Percentiles rank a stretch among this genome's conserved stretches.
Conservation (phyloP, 768 basidiomycete species). For the Mycena sanguinolenta region DNA sequence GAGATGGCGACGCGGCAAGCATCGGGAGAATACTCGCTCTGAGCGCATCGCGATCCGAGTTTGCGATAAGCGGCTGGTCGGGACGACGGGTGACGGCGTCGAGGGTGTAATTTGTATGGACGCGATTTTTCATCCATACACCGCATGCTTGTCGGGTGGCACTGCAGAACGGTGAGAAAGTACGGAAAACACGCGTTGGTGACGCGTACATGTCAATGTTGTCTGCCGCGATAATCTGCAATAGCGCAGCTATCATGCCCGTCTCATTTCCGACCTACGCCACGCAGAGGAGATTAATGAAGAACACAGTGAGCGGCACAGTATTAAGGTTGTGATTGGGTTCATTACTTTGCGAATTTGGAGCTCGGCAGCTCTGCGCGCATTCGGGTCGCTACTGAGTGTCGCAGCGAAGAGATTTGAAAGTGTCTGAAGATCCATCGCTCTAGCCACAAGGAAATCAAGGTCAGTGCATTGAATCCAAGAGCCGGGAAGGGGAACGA, state of each 20-base stretch:
- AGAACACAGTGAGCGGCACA: slow-evolving; percentile 1
- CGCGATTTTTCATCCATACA: slow-evolving; percentile 93
- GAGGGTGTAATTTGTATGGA: slow-evolving; percentile 73
- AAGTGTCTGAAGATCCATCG: slow-evolving; percentile 82
- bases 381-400: slow-evolving; percentile 87
- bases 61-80: slow-evolving; percentile 73
- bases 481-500: not conserved
- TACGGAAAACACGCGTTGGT: slow-evolving; percentile 49
- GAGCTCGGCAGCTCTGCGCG: slow-evolving; percentile 87
- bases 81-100: slow-evolving; percentile 62
- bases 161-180: slow-evolving; percentile 51
- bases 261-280: slow-evolving; percentile 80
- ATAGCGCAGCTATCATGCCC: slow-evolving; percentile 85
- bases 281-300: slow-evolving; percentile 24
- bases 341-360: slow-evolving; percentile 83
- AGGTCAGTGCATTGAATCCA: not conserved
- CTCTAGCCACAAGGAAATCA: not conserved
- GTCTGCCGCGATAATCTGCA: slow-evolving; percentile 88
- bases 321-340: slow-evolving; percentile 8
- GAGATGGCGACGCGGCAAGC: slow-evolving; percentile 75
- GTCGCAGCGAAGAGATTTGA: slow-evolving; percentile 86
- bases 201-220: slow-evolving; percentile 79
- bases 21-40: slow-evolving; percentile 76
- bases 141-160: slow-evolving; percentile 87
- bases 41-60: slow-evolving; percentile 81